Conservation (phyloP, 2,329 filamentous ascomycete species). For the Alternaria metachromatica region DNA sequence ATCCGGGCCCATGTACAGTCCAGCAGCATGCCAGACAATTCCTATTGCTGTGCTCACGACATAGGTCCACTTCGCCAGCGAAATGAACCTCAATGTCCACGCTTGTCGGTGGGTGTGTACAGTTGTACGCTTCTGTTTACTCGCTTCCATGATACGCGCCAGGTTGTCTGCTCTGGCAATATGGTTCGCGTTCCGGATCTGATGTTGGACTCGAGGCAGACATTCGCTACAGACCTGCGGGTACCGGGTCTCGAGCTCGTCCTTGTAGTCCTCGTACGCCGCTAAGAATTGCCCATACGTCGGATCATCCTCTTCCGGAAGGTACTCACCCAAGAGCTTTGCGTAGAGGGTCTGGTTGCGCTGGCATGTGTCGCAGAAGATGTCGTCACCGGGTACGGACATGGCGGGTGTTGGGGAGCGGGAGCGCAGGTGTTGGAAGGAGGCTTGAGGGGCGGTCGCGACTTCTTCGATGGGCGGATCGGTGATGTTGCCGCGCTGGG, state of each 20-base stretch:
- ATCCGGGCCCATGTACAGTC: conserved; percentile 25
- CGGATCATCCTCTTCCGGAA: conserved; percentile 70
- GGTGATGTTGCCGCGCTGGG: conserved; percentile 82
- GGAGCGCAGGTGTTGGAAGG: conserved; percentile 31
- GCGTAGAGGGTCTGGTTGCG: conserved; percentile 88
- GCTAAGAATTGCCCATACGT: conserved; percentile 72
- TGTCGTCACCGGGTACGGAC: conserved; percentile 39
- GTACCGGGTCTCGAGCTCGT: conserved; percentile 78
- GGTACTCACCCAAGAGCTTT: conserved; percentile 78
- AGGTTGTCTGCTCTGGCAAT: conserved; percentile 84
- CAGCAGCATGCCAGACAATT: conserved; percentile 46
- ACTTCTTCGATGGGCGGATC: conserved; percentile 73
- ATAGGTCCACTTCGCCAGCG: conserved; percentile 51
- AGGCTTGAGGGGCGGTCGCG: conserved; percentile 25
- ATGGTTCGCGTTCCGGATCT: conserved; percentile 75
- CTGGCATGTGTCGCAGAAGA: conserved; percentile 79
- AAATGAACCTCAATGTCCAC: conserved; percentile 55
- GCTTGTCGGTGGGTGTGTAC: conserved; percentile 47
- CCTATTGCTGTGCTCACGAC: conserved; percentile 49
- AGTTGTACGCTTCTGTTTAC: conserved; percentile 33
- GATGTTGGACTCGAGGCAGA: conserved; percentile 73
- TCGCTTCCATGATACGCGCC: conserved; percentile 73
- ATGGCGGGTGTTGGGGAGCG: conserved; percentile 38
- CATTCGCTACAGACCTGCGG: conserved; percentile 87
- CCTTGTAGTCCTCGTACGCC: conserved; percentile 72